Base-by-base conservation (phyloP, 495 filamentous ascomycete species). In the Neurospora africana region DNA sequence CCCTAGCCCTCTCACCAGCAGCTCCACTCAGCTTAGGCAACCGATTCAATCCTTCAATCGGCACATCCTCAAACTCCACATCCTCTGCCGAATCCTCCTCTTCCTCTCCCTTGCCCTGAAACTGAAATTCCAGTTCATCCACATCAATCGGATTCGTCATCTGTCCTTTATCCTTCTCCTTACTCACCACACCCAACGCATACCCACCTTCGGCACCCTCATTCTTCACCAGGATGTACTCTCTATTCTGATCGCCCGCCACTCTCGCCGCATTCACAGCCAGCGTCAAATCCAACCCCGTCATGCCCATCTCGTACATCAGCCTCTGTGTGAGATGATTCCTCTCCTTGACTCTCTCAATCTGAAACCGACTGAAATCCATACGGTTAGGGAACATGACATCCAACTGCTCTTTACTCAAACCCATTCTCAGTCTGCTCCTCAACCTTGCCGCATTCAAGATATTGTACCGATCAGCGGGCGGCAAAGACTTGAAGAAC, bases 381-480 rank as follows among this genome's bases (percentile, higher is more conserved):
- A 98, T 97, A n/a, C 95, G 88, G 78, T 99, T 90, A 0, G 95
- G 96, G 75, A 99, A 99, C 95, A 98, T 98, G 36, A 80, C 87
- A 74, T 98, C 93, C 21, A 99, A 81, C 78, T 99, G 95, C 75
- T 98, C 95, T 81, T 97, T 98, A 69, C 93, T 94, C 76, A 97
- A 87, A 0, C 95, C 95, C 95, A 99, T 98, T 69, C 95, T 87
- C 73, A 99, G 82, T 40, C 95, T 84, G 76, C 92, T 95, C 71
- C 95, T 86, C 69, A 98, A 78, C 72, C 95, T 85, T 0, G 96
- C 95, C 0, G 96, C 95, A 77, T 98, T 98, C 17, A 99, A 81
- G 65, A 99, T 99, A 73, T 98, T 98, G 82, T 99, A 98, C 27
- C 95, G 90, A 84, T 99, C 95, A 3, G 89, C 91, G 9, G 93